These are phyloP conservation scores for Leishmania aethiopica DNA, from an alignment of 208 protist species.

Conservation along the genomic window DNA sequence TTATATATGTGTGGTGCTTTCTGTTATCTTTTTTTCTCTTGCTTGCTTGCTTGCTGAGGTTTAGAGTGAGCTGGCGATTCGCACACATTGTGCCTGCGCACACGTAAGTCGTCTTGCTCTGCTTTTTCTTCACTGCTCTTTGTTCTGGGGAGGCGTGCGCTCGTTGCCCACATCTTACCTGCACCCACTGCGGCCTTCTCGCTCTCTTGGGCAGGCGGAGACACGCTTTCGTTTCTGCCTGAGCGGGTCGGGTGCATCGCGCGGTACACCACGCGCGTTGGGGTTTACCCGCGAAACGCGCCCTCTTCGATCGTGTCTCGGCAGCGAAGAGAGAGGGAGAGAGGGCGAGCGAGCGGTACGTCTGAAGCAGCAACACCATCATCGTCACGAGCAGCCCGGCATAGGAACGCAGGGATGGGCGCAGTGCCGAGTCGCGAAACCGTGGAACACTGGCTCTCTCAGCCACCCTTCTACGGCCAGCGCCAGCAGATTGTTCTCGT, in stretches of 20 bases:
- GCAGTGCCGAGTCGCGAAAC: conserved; percentile 62
- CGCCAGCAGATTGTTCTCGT: conserved; percentile 56
- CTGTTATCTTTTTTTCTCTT: neutral
- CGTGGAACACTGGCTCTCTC: conserved; percentile 21
- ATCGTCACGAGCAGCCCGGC: neutral
- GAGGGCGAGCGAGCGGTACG: neutral
- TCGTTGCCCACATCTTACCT: neutral
- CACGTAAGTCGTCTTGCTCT: neutral
- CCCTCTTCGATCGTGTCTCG: no score
- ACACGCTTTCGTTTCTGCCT: neutral
- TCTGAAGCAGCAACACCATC: neutral
- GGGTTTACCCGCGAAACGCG: neutral
- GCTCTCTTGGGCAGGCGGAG: neutral
- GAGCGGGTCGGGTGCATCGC: neutral
- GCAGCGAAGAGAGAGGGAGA: neutral
- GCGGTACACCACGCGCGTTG: neutral
- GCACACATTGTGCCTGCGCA: neutral
- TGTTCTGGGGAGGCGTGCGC: neutral
- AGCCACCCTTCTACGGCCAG: conserved; percentile 47
- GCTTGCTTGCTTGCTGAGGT: neutral
- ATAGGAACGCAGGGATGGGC: conserved; percentile 39
- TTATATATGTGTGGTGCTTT: neutral
- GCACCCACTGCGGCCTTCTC: neutral
- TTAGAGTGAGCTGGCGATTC: neutral
- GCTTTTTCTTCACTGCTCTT: neutral